These are phyloP conservation scores for Magnusiomyces sp. DNA, from an alignment of 1,139 yeast species.

Conservation along the genomic window DNA sequence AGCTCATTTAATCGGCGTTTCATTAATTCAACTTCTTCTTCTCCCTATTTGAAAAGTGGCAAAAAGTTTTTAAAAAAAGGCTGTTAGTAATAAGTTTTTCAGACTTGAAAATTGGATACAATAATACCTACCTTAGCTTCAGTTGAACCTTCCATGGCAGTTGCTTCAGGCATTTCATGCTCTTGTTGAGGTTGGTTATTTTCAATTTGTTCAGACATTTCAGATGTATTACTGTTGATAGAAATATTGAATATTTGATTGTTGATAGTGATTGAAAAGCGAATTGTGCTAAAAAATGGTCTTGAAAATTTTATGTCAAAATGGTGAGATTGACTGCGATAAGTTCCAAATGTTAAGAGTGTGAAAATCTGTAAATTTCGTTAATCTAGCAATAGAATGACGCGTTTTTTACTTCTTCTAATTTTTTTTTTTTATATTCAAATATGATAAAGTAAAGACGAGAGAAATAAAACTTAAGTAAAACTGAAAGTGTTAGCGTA, in stretches of 20 bases:
- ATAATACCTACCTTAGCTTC: not conserved
- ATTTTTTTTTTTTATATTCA: too few relatives aligned
- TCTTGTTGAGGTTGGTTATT: too few relatives aligned
- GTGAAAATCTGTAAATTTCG: too few relatives aligned
- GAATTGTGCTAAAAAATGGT: not conserved
- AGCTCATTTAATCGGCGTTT: conserved; percentile 35
- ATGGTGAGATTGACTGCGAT: too few relatives aligned
- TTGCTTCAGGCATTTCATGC: not conserved
- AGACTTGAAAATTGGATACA: not conserved
- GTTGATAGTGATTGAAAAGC: not conserved
- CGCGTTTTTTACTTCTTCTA: too few relatives aligned
- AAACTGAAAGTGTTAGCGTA: too few relatives aligned
- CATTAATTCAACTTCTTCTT: conserved; percentile 25
- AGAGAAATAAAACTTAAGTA: too few relatives aligned
- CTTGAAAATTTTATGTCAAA: not conserved
- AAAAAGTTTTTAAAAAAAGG: not conserved
- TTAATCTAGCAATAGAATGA: too few relatives aligned
- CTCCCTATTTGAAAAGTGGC: conserved; percentile 2
- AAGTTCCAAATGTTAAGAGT: too few relatives aligned
- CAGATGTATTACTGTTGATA: too few relatives aligned
- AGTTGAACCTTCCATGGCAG: not conserved
- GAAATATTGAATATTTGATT: too few relatives aligned
- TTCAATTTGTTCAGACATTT: conserved; percentile 2
- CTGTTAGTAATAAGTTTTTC: not conserved
- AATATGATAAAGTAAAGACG: too few relatives aligned